A percentile compares a stretch with the other conserved stretches of the same genome.
These are phyloP conservation scores for Fonsecaea nubica DNA, from an alignment of 2,329 filamentous ascomycete genomes.

Conservation along the genomic window DNA sequence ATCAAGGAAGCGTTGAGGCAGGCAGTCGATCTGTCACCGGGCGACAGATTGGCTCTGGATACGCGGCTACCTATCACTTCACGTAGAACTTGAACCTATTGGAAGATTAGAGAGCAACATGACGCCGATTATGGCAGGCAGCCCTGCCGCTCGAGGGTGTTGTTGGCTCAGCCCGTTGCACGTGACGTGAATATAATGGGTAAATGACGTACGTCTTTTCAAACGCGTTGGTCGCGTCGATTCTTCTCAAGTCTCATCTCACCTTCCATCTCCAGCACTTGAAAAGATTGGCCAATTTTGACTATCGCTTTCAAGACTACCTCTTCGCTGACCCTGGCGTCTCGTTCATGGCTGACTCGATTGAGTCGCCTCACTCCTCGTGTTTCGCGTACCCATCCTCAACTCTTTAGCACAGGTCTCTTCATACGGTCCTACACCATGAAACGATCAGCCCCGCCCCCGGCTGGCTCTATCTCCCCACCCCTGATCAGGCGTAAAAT, in stretches of 20 bases:
- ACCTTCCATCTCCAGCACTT: not conserved
- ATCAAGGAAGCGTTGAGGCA: conserved; percentile 63
- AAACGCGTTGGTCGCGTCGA: conserved; percentile 18
- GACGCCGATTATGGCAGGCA: not conserved
- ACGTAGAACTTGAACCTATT: conserved; percentile 29
- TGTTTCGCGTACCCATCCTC: not conserved
- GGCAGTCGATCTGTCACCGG: conserved; percentile 62
- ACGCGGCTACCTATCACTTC: conserved; percentile 57
- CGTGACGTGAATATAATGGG: conserved; percentile 14
- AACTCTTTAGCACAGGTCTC: conserved; percentile 6
- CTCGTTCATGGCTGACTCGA: conserved; percentile 22
- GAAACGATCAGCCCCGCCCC: conserved; percentile 49
- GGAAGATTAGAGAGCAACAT: not conserved
- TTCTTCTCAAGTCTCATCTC: not conserved
- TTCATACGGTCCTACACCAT: conserved; percentile 25
- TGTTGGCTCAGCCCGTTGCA: conserved; percentile 22
- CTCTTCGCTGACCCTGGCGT: conserved; percentile 23
- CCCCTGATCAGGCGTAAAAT: conserved; percentile 63
- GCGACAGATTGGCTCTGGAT: conserved; percentile 65
- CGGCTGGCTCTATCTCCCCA: conserved; percentile 59
- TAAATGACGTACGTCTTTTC: conserved; percentile 12
- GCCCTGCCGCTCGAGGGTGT: not conserved
- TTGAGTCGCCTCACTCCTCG: not conserved
- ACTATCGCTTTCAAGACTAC: not conserved
- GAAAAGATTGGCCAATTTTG: not conserved